These are phyloP conservation scores for Microdochium nivale DNA, from an alignment of 2,329 filamentous ascomycete genomes.

Conservation along the genomic window DNA sequence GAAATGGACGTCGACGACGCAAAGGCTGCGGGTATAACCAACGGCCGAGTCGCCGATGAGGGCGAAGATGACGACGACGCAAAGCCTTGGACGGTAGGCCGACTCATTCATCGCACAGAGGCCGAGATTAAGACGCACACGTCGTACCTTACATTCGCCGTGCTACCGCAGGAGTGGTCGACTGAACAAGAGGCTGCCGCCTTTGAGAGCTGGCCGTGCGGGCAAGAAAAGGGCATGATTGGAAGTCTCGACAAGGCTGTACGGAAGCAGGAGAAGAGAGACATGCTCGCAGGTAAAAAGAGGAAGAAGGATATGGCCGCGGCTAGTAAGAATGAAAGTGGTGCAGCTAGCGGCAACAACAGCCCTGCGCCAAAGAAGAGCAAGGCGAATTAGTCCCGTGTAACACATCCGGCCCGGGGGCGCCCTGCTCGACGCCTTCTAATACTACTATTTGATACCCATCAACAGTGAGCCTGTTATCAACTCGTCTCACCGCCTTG, in stretches of 20 bases:
- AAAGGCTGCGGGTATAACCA: slow-evolving; percentile 17
- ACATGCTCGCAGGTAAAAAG: slow-evolving; percentile 38
- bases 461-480: not conserved
- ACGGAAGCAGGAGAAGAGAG: slow-evolving; percentile 48
- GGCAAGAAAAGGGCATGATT: slow-evolving; percentile 41
- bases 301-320: slow-evolving; percentile 22
- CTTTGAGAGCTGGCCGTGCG: slow-evolving; percentile 54
- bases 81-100: slow-evolving; percentile 67
- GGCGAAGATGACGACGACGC: slow-evolving; percentile 13
- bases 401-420: not conserved
- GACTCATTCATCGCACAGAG: slow-evolving; percentile 72
- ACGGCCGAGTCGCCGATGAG: slow-evolving; percentile 13
- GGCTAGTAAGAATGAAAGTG: not conserved
- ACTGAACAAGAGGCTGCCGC: slow-evolving; percentile 70
- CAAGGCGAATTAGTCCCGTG: slow-evolving; percentile 7
- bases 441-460: slow-evolving; percentile 7
- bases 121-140: slow-evolving; percentile 91
- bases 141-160: slow-evolving; percentile 90
- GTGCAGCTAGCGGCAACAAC: slow-evolving; percentile 3
- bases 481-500: too few relatives aligned
- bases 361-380: slow-evolving; percentile 13
- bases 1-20: slow-evolving; percentile 20
- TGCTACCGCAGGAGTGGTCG: slow-evolving; percentile 79
- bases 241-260: slow-evolving; percentile 44
- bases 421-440: not conserved